Conservation (phyloP, 805 yeast species). For the Teunomyces kruisii region DNA sequence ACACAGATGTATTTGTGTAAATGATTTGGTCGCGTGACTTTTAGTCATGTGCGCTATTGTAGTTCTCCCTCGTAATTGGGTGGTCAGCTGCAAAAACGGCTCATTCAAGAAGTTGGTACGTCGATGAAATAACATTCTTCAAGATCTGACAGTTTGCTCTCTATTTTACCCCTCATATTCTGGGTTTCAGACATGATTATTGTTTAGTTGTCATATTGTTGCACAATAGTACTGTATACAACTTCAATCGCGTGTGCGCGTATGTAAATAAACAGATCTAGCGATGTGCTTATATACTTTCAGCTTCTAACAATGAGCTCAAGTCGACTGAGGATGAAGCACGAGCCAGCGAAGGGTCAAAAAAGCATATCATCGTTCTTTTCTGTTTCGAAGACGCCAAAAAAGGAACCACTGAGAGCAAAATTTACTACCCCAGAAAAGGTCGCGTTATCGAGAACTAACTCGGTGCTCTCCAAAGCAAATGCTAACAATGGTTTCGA, state of each 20-base stretch:
- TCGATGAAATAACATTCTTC: no score
- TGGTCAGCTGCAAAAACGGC: no score
- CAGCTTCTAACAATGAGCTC: background rate
- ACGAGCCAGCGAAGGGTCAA: background rate
- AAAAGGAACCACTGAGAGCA: background rate
- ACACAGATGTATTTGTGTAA: background rate
- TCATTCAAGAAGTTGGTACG: no score
- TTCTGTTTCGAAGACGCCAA: constrained; percentile 4
- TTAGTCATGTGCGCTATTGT: background rate
- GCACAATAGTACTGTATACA: no score
- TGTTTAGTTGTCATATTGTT: no score
- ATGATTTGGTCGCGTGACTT: background rate
- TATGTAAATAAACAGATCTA: background rate
- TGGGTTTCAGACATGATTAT: no score
- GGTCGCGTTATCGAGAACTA: constrained; percentile 15
- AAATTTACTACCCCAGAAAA: constrained; percentile 12
- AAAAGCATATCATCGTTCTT: background rate
- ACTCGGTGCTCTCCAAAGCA: constrained; percentile 21
- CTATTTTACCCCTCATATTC: no score
- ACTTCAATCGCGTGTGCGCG: background rate
- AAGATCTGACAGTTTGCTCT: no score
- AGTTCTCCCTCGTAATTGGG: no score
- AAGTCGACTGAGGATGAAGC: background rate
- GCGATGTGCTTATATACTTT: background rate
- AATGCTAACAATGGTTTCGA: constrained; percentile 25